Evolutionary conservation across 1,284 basidiomycete species (phyloP), one percentile per base, ranked within the genome.

Genomic region (Xerocomus minutiporus): DNA sequence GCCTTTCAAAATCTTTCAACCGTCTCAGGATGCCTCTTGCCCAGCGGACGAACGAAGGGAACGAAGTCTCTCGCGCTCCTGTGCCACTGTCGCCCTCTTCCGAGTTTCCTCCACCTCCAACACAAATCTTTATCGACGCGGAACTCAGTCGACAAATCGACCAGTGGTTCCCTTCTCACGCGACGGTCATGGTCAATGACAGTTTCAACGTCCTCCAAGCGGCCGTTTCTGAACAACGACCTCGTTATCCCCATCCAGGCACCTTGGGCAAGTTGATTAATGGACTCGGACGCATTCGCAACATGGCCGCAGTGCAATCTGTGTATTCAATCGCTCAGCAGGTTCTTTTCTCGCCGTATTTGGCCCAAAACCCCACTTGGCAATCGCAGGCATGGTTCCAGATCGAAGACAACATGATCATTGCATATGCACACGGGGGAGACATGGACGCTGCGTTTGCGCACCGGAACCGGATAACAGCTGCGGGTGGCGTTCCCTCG

Each of bases 401-500:
- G 20, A 20, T 20, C 20, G 20, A 20, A 20, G 20, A 20, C 20
- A 20, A 20, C 20, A 20, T 20, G 20, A 79, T 97, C 55, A 81
- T 91, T 52, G 91, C 86, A 0, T 76, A 86, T 32, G 91, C 91
- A 1, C 88, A 93, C 61, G 79, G 84, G 4, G 93, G 91, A 1
- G 81, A 90, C 52, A 73, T 91, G 52, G 85, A 91, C 50, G 77
- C 82, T 26, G 93, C 93, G 1, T 88, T 91, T 62, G 74, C 86
- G 26, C 91, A 97, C 69, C 83, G 93, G 23, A 68, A 74, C n/a
- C 80, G 91, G 40, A 84, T 97, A 45, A 74, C 95, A n/a, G 79
- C 88, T 48, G 80, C 86, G 17, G 90, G 91, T 1, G 79, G 83
- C n/a, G 77, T 82, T 1, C 94, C 93, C 3, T 84, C 82, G 0